Base-by-base conservation (phyloP, 1,284 basidiomycete genomes). In the Mycosarcoma mackinlayi region DNA sequence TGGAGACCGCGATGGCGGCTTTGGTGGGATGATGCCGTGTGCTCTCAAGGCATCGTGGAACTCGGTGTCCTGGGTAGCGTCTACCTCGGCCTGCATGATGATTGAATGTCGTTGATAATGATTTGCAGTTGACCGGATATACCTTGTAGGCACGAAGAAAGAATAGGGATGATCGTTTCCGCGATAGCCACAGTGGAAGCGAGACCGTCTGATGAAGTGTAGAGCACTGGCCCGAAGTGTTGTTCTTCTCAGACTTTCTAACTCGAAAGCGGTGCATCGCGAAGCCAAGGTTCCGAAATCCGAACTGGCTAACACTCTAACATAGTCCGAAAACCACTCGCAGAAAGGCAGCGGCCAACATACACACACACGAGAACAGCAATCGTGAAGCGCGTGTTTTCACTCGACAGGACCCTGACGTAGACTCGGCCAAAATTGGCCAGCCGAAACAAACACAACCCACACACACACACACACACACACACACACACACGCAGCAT, bases 21-120 rank as follows among this genome's bases (percentile, higher is more conserved):
- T 80, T 4, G 69, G 74, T 3, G 80, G 80, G 45, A 82, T 80
- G 55, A 82, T 81, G 16, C 79, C 80, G 28, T 69, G 76, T 28
- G 75, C 77, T 19, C 80, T 56, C 13, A 82, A 55, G 6, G 79
- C 80, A 51, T 82, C 80, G 55, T 81, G 75, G 58, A 80, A 80
- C 53, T 80, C 77, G 14, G 78, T 80, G 42, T 80, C 77, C 54
- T 80, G 65, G 16, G 58, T 72, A 14, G 73, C 54, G 45, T 80
- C 70, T 14, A 78, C 66, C 35, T 74, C 50, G 30, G 75, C 75
- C 51, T 79, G 78, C 68, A 71, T 71, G 3, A 23, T 54, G 37
- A 18, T 19, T 9, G 14, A 6, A 23, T 33, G n/a, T n/a, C n/a
- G n/a, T n/a, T n/a, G n/a, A n/a, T n/a, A n/a, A n/a, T n/a, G n/a